Evolutionary conservation across 192 early-diverging fungal species (phyloP).

Genomic region (Coemansia sp.): DNA sequence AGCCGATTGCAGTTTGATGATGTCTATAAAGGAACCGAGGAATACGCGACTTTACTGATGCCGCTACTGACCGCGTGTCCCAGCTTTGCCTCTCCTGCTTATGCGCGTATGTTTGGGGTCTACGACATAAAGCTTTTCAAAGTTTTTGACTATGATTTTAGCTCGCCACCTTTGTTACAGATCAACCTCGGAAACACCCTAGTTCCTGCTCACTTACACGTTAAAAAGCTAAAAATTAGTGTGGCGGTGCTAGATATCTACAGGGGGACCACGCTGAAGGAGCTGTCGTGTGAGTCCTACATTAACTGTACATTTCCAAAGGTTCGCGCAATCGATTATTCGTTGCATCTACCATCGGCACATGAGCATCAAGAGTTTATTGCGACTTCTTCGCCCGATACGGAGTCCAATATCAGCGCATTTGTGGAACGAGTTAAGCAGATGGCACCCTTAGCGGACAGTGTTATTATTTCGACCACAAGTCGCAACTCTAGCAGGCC

Average conservation of each 20-base stretch:
- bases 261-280: background rate
- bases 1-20: background rate
- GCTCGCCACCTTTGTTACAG: background rate
- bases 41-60: background rate
- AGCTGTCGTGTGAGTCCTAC: background rate
- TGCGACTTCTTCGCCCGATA: background rate
- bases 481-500: background rate
- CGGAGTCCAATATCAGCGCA: background rate
- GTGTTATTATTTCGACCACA: background rate
- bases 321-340: background rate
- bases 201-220: background rate
- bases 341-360: background rate
- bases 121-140: background rate
- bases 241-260: background rate
- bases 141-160: background rate
- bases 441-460: background rate
- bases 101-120: background rate
- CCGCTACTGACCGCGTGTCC: background rate
- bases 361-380: background rate
- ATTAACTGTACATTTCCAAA: background rate
- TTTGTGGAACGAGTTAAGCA: background rate
- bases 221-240: background rate
- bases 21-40: background rate
- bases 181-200: background rate
- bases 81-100: background rate